A percentile compares a stretch with the other conserved stretches of the same genome.
These are phyloP conservation scores for Tagetes patula DNA, from an alignment of 129 eudicot species.

Conservation along the genomic window DNA sequence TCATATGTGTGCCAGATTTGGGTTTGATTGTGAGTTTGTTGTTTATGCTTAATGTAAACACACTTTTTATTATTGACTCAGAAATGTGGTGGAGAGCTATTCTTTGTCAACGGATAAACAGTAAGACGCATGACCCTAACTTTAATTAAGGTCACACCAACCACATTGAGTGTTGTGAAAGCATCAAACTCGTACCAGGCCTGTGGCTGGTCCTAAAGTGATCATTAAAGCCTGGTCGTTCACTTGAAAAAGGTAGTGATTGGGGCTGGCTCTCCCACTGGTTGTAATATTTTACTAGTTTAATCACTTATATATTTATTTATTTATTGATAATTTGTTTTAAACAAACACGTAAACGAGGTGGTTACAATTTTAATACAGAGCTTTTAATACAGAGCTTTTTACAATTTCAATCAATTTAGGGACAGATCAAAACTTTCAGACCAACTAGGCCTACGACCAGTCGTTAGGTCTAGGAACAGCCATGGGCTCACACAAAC, in stretches of 20 bases:
- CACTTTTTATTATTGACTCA: conserved; percentile 33
- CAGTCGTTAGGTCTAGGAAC: no score
- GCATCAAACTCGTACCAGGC: not conserved
- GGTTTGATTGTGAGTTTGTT: not conserved
- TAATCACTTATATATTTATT: not conserved
- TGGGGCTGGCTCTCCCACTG: not conserved
- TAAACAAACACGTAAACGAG: not conserved
- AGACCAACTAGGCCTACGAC: no score
- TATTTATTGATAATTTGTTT: not conserved
- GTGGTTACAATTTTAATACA: not conserved
- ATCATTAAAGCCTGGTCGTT: not conserved
- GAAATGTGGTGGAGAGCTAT: conserved; percentile 73
- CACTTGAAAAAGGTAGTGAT: not conserved
- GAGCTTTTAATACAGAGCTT: not conserved
- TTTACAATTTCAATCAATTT: no score
- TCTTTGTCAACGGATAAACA: conserved; percentile 38
- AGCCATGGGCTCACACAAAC: no score
- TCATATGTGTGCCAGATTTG: not conserved
- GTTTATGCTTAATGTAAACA: conserved; percentile 3
- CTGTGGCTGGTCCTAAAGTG: not conserved
- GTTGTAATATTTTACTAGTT: not conserved
- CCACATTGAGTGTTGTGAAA: conserved; percentile 10
- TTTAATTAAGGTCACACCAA: conserved; percentile 1
- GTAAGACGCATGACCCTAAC: conserved; percentile 46
- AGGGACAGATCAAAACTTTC: no score